Evolutionary conservation across 257 asterid genomes (phyloP), one percentile per base, ranked within the genome.

Genomic region (Linaria vulgaris): DNA sequence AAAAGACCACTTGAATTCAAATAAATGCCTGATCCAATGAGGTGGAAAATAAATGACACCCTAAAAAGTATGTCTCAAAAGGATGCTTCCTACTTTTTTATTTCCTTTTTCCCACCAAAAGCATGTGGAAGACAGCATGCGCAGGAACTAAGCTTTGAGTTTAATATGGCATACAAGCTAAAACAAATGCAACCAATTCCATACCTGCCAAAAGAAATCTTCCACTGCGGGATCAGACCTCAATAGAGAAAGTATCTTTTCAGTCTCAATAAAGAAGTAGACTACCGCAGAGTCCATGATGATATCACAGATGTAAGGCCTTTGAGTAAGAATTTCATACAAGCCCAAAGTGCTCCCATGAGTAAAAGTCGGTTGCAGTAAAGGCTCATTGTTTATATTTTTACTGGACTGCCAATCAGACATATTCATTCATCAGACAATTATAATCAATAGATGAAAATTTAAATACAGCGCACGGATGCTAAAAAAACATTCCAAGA

Each of bases 321-420:
- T 89, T 71, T 83, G 88, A 38, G 87, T 85, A 68, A 94, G 94
- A 71, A 85, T 96, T 81, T 94, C 99, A 56, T 94, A 94, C 72
- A 89, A 78, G 65, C 99, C 99, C 78, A 94, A 83, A n/a, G 99
- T 87, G 71, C 95, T 85, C 70, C 99, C 97, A 67, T 94, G 97
- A 47, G 94, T 74, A 70, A 87, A 89, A 60, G 88, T 82, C 55
- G 90, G 95, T 71, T 83, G 94, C 81, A 83, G 68, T 63, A 70
- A 71, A 64, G 72, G 85, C 81, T 72, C 79, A 63, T 77, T 55
- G 50, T 78, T 58, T 17, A 68, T 12, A 63, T 67, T 65, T 68
- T 72, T 73, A 63, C 91, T 74, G 44, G 94, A 74, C 97, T 92
- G 77, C 68, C 72, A 71, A 73, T 63, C 51, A 76, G 45, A 71